Evolutionary conservation across 2,329 filamentous ascomycete species (phyloP).

Genomic region (Mollisia scopiformis): DNA sequence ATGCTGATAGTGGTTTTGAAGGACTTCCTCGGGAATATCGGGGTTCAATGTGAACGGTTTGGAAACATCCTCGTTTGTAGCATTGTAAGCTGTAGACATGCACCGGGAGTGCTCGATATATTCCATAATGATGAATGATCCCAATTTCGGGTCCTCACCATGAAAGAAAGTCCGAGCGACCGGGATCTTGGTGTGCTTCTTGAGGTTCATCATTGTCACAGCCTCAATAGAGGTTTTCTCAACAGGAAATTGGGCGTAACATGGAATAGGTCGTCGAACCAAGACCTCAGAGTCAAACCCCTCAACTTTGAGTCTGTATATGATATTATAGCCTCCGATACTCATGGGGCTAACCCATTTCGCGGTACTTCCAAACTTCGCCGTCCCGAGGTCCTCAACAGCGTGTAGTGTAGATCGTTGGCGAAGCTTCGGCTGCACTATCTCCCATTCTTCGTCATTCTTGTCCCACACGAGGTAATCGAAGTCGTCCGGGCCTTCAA

Average conservation of each 20-base stretch:
- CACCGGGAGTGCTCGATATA: constrained; percentile 13
- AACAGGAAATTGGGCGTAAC: constrained; percentile 8
- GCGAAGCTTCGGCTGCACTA: constrained; percentile 19
- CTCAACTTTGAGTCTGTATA: constrained; percentile 27
- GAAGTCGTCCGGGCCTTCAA: constrained; percentile 11
- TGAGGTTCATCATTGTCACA: constrained; percentile 12
- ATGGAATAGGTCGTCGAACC: constrained; percentile 18
- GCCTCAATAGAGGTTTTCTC: constrained; percentile 20
- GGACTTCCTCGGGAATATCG: constrained; percentile 10
- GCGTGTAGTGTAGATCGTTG: constrained; percentile 5
- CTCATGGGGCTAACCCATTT: constrained; percentile 20
- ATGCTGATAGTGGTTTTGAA: constrained; percentile 14
- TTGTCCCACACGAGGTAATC: constrained; percentile 29
- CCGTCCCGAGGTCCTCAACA: constrained; percentile 3
- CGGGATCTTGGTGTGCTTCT: constrained; percentile 16
- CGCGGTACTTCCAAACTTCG: constrained; percentile 22
- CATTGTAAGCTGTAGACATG: constrained; percentile 8
- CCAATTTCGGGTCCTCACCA: constrained; percentile 12
- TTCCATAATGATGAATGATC: constrained; percentile 21
- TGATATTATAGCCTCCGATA: constrained; percentile 26
- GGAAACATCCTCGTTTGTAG: constrained; percentile 34
- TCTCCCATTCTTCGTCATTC: constrained; percentile 24
- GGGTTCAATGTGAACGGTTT: constrained; percentile 34
- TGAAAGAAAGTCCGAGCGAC: constrained; percentile 11
- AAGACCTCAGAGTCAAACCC: constrained; percentile 17